A percentile compares a stretch with the other conserved stretches of the same genome.
Evolutionary conservation across 768 basidiomycete genomes (phyloP).

Genomic region (Phaeotremella skinneri): DNA sequence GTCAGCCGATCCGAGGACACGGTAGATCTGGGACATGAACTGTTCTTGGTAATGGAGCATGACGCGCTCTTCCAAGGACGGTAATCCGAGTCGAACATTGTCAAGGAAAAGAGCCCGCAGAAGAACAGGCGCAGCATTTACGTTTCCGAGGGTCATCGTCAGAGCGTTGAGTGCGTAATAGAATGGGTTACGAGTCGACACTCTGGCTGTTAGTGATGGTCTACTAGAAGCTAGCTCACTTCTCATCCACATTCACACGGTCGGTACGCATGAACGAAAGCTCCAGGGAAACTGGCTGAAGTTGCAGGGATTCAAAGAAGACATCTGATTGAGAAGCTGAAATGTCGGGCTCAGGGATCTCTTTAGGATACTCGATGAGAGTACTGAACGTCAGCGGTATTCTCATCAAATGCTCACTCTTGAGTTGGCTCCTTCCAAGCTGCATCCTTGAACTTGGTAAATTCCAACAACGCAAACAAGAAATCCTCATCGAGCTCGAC

Average conservation of each 20-base stretch:
- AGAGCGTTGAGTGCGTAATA: slow-evolving; percentile 90
- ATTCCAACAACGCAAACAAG: slow-evolving; percentile 83
- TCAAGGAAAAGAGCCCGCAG: slow-evolving; percentile 92
- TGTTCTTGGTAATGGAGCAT: slow-evolving; percentile 91
- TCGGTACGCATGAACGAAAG: slow-evolving; percentile 98
- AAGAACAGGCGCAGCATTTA: slow-evolving; percentile 91
- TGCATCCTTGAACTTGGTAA: slow-evolving; percentile 84
- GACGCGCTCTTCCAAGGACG: slow-evolving; percentile 80
- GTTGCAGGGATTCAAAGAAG: slow-evolving; percentile 92
- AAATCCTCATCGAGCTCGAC: slow-evolving; percentile 98
- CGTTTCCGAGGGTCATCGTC: slow-evolving; percentile 94
- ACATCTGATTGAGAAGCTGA: slow-evolving; percentile 64
- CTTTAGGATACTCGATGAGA: slow-evolving; percentile 67
- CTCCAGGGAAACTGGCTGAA: slow-evolving; percentile 88
- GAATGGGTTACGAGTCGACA: slow-evolving; percentile 70
- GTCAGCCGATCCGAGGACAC: slow-evolving; percentile 96
- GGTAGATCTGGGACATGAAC: slow-evolving; percentile 86
- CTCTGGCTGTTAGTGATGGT: slow-evolving; percentile 19
- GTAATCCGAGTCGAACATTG: slow-evolving; percentile 82
- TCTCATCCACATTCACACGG: slow-evolving; percentile 84
- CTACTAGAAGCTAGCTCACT: slow-evolving; percentile 58
- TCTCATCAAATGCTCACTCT: slow-evolving; percentile 60
- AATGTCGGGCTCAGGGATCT: slow-evolving; percentile 56
- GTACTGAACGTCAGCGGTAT: slow-evolving; percentile 55
- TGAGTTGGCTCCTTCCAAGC: slow-evolving; percentile 77